phyloP scores from a whole-genome alignment of 1,284 basidiomycete genomes.

The Singerocomus inundabilis region DNA sequence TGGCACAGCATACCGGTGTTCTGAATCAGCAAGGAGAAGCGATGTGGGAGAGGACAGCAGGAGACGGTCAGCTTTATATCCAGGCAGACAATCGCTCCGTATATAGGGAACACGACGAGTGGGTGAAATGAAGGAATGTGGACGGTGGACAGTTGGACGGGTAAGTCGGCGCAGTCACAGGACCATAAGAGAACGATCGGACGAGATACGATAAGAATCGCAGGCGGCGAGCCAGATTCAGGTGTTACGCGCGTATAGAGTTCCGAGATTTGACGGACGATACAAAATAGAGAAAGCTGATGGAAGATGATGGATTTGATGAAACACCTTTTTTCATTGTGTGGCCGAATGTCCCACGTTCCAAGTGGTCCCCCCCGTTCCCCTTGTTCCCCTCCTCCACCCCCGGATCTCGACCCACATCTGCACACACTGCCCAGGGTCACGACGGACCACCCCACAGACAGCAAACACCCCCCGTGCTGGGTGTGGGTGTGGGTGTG shows the following conservation, averaged over 20 bases:
- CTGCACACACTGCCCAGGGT: not conserved
- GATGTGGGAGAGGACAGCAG: constrained; percentile 12
- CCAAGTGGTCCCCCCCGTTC: no score
- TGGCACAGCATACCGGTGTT: constrained; percentile 18
- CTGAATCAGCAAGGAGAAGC: constrained; percentile 1
- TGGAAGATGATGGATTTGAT: constrained; percentile 16
- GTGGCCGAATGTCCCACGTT: constrained; percentile 9
- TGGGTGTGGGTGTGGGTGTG: not conserved
- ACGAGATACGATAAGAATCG: constrained; percentile 33
- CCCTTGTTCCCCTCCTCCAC: no score
- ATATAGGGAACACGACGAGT: constrained; percentile 11
- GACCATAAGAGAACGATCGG: constrained; percentile 32
- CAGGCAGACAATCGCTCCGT: constrained; percentile 7
- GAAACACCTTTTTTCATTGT: not conserved
- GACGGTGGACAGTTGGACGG: constrained; percentile 11
- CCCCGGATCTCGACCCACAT: constrained; percentile 1
- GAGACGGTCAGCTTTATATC: constrained; percentile 26
- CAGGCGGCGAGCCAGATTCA: constrained; percentile 11
- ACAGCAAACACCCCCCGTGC: not conserved
- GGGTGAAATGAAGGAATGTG: constrained; percentile 17
- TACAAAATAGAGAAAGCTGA: constrained; percentile 15
- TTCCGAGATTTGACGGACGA: constrained; percentile 26
- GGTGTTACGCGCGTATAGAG: constrained; percentile 11
- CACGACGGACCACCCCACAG: no score
- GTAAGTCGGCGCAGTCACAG: constrained; percentile 26